Evolutionary conservation across 2,329 filamentous ascomycete genomes (phyloP).

Genomic region (Pezicula carpinea): DNA sequence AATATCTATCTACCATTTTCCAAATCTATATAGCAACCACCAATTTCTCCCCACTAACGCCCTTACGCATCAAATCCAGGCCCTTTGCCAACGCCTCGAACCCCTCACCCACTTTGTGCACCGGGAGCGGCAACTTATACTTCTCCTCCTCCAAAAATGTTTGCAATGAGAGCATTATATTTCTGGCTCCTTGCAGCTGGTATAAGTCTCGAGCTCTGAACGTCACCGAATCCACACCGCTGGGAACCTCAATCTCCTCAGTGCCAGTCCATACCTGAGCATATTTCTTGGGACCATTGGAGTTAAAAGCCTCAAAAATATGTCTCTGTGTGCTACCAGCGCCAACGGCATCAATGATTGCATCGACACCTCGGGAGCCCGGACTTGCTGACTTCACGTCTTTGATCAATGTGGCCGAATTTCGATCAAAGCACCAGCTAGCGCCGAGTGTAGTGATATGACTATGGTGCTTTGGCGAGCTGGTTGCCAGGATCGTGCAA

Average conservation of each 20-base stretch:
- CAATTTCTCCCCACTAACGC: conserved; percentile 11
- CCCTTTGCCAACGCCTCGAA: conserved; percentile 6
- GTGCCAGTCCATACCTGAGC: conserved; percentile 10
- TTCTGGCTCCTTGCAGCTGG: conserved; percentile 1
- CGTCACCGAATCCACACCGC: conserved; percentile 3
- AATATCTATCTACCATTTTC: not conserved
- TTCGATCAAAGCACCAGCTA: conserved; percentile 3
- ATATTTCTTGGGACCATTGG: conserved; percentile 6
- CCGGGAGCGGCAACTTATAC: conserved; percentile 10
- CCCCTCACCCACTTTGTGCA: conserved; percentile 4
- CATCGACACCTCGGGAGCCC: conserved; percentile 7
- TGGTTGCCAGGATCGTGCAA: conserved; percentile 5
- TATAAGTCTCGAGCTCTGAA: conserved; percentile 1
- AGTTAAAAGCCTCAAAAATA: conserved; percentile 8
- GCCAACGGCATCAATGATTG: conserved; percentile 8
- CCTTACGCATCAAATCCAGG: conserved; percentile 5
- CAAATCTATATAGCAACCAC: conserved; percentile 3
- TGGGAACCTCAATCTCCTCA: conserved; percentile 4
- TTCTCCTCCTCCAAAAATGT: conserved; percentile 5
- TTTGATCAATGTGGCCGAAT: not conserved
- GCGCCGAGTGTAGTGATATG: conserved; percentile 6
- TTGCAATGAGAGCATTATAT: conserved; percentile 4
- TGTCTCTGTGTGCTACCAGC: conserved; percentile 2
- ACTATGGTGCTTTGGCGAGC: conserved; percentile 7
- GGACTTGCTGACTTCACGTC: conserved; percentile 3